These are phyloP conservation scores for Tolypocladium album DNA, from an alignment of 2,329 filamentous ascomycete species.

Conservation along the genomic window DNA sequence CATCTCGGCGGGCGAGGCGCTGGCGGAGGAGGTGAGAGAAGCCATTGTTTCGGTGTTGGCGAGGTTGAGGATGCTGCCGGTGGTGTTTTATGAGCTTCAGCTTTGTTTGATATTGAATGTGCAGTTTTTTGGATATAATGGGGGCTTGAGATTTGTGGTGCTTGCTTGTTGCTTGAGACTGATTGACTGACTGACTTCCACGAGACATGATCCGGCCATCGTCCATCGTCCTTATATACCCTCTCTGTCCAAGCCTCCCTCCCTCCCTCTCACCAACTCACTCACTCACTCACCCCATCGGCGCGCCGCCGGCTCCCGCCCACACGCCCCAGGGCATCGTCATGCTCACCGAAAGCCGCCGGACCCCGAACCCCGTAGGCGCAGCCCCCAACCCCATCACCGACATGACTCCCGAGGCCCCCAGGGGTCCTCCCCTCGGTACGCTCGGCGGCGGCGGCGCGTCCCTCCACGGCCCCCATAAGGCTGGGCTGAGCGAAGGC, in stretches of 20 bases:
- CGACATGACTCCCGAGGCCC: not conserved
- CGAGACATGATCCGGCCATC: not conserved
- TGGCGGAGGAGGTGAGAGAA: conserved; percentile 12
- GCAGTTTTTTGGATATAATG: not conserved
- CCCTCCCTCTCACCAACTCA: not conserved
- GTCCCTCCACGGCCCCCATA: not conserved
- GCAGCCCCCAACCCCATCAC: not conserved
- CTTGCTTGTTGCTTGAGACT: not conserved
- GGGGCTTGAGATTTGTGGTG: not conserved
- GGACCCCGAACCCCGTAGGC: not conserved
- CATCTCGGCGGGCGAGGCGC: conserved; percentile 15
- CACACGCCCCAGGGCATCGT: not conserved
- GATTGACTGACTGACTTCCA: not conserved
- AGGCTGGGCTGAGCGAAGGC: not conserved
- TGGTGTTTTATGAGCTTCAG: conserved; percentile 2
- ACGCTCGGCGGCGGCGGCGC: conserved; percentile 1
- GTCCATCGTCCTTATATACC: not conserved
- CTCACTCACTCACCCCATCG: not conserved
- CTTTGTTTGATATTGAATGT: not conserved
- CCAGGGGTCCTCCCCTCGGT: not conserved
- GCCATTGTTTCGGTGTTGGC: conserved; percentile 3
- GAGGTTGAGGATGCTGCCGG: not conserved
- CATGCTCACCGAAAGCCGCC: not conserved
- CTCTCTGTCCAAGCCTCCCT: not conserved
- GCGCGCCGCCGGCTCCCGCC: not conserved